Evolutionary conservation across 2,329 filamentous ascomycete species (phyloP), one percentile per base, ranked within the genome.

Genomic region (Fusarium chlamydosporum): DNA sequence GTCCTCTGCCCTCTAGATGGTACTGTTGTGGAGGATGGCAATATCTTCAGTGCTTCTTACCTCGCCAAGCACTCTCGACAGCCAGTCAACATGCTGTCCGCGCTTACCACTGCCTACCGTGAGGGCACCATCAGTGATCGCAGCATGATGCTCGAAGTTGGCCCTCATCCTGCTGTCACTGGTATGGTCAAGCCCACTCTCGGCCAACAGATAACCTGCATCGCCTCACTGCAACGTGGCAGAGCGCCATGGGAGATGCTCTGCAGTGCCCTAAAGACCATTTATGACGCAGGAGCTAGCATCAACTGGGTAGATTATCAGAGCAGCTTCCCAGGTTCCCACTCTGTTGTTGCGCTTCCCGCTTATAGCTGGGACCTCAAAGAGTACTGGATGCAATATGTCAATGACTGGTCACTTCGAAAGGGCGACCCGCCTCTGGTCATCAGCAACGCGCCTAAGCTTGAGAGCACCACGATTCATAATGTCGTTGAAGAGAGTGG

Each of bases 321-420:
- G 20, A 50, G 47, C 0, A 65, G 64, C n/a, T 72, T 72, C 23
- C 60, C 52, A 3, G 42, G 55, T 2, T 56, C 67, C 0, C 67
- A 72, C 2, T 50, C 37, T 7, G 65, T 93, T 13, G 78, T 92
- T 7, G 80, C 86, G 3, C 81, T 94, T 2, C 92, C 92, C 0
- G 85, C 86, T 4, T 94, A 94, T 75, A 84, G 84, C 1, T 94
- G 91, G 79, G 90, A 94, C 71, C 82, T 88, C 72, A 93, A 93
- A 82, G 89, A 87, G 68, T 93, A 93, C 77, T 89, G 87, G 86
- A 82, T 88, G 31, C 80, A 84, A 70, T 89, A 88, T 70, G 79
- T 84, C 57, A 90, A 92, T 62, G 89, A 93, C 77, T 93, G 90
- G 89, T 85, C 85, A 12, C 82, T 93, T 16, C 88, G 85, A 67